Evolutionary conservation across 305 asterid species (phyloP).

Genomic region (Fraxinus sp.): DNA sequence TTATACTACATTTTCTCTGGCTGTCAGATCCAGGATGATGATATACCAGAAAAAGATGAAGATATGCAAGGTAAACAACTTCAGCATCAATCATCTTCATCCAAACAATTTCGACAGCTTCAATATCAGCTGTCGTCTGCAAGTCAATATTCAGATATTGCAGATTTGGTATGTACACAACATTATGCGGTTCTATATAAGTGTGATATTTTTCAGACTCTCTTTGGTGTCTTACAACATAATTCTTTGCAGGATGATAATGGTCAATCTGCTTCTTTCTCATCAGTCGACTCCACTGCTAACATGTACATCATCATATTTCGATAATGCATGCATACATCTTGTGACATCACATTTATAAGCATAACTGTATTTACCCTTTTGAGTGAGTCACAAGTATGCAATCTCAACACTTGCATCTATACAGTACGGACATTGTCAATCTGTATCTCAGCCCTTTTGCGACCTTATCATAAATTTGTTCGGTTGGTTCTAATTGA

Average conservation of each 20-base stretch:
- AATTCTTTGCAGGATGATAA: slow-evolving; percentile 63
- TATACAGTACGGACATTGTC: neutral
- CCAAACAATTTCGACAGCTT: slow-evolving; percentile 21
- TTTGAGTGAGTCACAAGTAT: neutral
- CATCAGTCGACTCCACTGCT: slow-evolving; percentile 41
- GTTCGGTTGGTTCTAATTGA: slow-evolving; percentile 14
- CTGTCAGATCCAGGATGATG: slow-evolving; percentile 13
- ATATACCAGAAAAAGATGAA: slow-evolving; percentile 1
- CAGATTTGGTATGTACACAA: slow-evolving; percentile 33
- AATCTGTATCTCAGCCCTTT: neutral
- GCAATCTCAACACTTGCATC: neutral
- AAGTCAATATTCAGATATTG: slow-evolving; percentile 37
- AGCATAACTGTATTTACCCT: neutral
- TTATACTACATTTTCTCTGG: neutral
- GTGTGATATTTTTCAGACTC: neutral
- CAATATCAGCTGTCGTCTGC: slow-evolving; percentile 37
- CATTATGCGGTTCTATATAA: neutral
- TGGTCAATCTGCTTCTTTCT: slow-evolving; percentile 41
- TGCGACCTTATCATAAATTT: neutral
- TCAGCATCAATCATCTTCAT: slow-evolving; percentile 22
- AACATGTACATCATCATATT: slow-evolving; percentile 47
- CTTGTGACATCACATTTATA: neutral
- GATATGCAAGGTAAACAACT: slow-evolving; percentile 35
- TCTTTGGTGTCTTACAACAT: slow-evolving; percentile 20
- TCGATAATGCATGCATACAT: neutral